A percentile compares a stretch with the other conserved stretches of the same genome.
These are phyloP conservation scores for Barbarea vulgaris DNA, from an alignment of 345 rosid species.

Conservation along the genomic window DNA sequence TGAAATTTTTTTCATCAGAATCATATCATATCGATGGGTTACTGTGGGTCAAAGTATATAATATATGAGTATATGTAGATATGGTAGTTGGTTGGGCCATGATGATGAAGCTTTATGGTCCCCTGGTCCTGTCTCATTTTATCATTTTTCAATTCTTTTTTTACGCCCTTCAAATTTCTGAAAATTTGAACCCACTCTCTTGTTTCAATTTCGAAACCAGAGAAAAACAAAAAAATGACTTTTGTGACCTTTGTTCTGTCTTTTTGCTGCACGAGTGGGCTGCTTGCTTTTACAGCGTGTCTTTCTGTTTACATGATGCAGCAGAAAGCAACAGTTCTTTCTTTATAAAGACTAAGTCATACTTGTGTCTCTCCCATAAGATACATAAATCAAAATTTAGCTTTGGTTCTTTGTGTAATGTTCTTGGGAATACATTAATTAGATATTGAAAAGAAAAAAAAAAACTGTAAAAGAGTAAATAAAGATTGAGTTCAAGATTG, in stretches of 20 bases:
- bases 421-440: neutral
- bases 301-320: conserved; percentile 24
- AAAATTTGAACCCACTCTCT: conserved; percentile 6
- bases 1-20: neutral
- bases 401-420: conserved; percentile 13
- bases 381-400: conserved; percentile 5
- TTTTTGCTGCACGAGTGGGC: conserved; percentile 16
- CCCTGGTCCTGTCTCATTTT: neutral
- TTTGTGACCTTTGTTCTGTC: conserved; percentile 22
- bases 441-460: no score
- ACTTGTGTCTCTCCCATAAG: conserved; percentile 18
- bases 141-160: neutral
- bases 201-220: neutral
- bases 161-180: neutral
- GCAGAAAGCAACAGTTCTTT: conserved; percentile 29
- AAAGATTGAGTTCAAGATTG: neutral
- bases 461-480: neutral
- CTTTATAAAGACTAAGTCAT: conserved; percentile 11
- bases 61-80: conserved; percentile 8
- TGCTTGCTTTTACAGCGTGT: conserved; percentile 35
- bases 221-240: conserved; percentile 21
- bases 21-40: neutral
- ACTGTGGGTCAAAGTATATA: conserved; percentile 1
- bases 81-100: conserved; percentile 33
- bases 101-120: conserved; percentile 36